These are phyloP conservation scores for Dipteronia dyeriana DNA, from an alignment of 345 rosid species.

Conservation along the genomic window DNA sequence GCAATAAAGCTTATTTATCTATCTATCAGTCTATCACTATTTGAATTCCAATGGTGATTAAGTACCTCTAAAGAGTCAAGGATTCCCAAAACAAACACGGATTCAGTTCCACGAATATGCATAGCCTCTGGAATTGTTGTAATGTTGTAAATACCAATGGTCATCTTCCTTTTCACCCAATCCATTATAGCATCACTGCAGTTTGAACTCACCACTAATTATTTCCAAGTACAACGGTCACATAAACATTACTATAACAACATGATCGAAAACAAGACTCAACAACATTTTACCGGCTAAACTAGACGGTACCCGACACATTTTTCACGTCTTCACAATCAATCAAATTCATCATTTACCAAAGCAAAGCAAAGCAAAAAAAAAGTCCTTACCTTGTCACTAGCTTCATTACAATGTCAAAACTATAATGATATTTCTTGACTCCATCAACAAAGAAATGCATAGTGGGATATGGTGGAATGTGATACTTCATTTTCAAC, in stretches of 20 bases:
- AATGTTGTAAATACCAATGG: conserved; percentile 34
- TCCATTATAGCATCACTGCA: conserved; percentile 41
- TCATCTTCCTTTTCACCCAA: conserved; percentile 47
- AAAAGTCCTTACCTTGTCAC: conserved; percentile 21
- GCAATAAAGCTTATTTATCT: not conserved
- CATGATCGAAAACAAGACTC: too few species aligned
- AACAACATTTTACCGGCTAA: too few species aligned
- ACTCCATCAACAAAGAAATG: conserved; percentile 25
- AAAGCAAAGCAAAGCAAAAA: too few species aligned
- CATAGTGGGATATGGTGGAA: conserved; percentile 21
- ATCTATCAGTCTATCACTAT: too few species aligned
- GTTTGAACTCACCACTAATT: not conserved
- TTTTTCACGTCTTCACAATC: too few species aligned
- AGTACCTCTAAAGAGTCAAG: conserved; percentile 47
- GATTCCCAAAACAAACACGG: conserved; percentile 43
- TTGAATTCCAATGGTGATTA: not conserved
- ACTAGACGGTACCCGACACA: too few species aligned
- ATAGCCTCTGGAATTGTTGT: conserved; percentile 39
- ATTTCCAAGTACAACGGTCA: too few species aligned
- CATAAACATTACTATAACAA: not conserved
- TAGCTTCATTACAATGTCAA: not conserved
- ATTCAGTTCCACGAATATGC: conserved; percentile 26
- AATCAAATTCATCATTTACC: too few species aligned
- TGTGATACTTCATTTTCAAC: conserved; percentile 5
- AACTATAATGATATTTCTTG: not conserved